phyloP scores from a whole-genome alignment of 2,329 filamentous ascomycete genomes.

The Anisogramma anomala region DNA sequence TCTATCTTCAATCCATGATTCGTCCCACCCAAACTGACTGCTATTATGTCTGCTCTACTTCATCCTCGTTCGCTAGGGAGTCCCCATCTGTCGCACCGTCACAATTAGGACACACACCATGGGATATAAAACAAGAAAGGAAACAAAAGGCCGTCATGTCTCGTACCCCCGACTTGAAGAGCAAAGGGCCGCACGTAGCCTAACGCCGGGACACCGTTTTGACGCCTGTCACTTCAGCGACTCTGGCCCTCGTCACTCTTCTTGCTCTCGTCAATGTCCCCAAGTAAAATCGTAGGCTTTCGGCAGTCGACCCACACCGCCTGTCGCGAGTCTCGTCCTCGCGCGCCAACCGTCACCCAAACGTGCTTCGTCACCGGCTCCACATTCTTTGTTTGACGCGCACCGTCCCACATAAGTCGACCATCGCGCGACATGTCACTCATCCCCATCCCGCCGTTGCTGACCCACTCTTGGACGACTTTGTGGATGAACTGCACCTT shows the following conservation, averaged over 20 bases:
- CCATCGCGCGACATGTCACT: conserved; percentile 44
- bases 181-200: too few relatives aligned
- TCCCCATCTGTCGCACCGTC: not conserved
- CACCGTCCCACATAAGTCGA: conserved; percentile 47
- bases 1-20: not conserved
- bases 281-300: conserved; percentile 40
- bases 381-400: conserved; percentile 42
- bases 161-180: too few relatives aligned
- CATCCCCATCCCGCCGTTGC: conserved; percentile 58
- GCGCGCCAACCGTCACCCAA: conserved; percentile 57
- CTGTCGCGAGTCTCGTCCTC: conserved; percentile 45
- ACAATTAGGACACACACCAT: not conserved
- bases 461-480: conserved; percentile 60
- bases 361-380: conserved; percentile 49
- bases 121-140: not conserved
- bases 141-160: conserved; percentile 3
- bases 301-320: conserved; percentile 45
- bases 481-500: conserved; percentile 64
- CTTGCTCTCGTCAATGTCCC: conserved; percentile 39
- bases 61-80: conserved; percentile 3
- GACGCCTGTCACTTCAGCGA: conserved; percentile 8
- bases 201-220: not conserved
- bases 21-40: not conserved
- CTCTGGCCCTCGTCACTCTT: conserved; percentile 31
- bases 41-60: conserved; percentile 4